Conservation (phyloP, 2,329 filamentous ascomycete genomes). For the Fusarium buxicola region DNA sequence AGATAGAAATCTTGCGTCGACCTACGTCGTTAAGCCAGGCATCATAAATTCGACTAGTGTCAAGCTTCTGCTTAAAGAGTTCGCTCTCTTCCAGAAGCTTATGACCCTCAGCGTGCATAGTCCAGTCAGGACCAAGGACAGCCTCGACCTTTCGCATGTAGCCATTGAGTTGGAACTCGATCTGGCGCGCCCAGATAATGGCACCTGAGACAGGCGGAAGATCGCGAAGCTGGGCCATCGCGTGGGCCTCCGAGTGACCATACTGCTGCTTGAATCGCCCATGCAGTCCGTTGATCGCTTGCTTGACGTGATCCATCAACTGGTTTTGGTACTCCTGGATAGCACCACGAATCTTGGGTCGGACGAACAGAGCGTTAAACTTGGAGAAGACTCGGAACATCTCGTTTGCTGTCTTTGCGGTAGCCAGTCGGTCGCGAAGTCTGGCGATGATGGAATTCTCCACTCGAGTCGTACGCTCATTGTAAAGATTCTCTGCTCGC, state of each 20-base stretch:
- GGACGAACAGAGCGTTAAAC: constrained; percentile 98
- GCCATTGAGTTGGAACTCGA: constrained; percentile 92
- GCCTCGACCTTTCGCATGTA: constrained; percentile 99
- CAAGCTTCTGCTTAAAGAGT: constrained; percentile 94
- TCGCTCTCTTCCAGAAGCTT: constrained; percentile 92
- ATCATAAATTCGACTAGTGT: constrained; percentile 93
- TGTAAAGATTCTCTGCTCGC: constrained; percentile 94
- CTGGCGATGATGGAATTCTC: constrained; percentile 99
- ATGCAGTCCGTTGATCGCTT: constrained; percentile 91
- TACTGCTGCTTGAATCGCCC: constrained; percentile 99
- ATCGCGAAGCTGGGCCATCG: constrained; percentile 97
- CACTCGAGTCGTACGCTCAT: constrained; percentile 94
- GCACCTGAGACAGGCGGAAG: constrained; percentile 95
- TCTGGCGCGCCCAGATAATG: constrained; percentile 97
- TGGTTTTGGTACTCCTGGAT: constrained; percentile 99
- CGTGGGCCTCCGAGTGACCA: constrained; percentile 95
- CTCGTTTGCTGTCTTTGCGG: constrained; percentile 96
- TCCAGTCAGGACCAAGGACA: constrained; percentile 94
- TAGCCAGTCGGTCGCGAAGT: constrained; percentile 90
- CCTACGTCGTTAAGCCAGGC: constrained; percentile 94
- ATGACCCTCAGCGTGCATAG: constrained; percentile 92
- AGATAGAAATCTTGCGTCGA: constrained; percentile 88
- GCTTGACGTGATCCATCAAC: constrained; percentile 97
- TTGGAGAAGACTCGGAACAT: constrained; percentile 99
- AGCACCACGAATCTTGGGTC: constrained; percentile 98